phyloP scores from a whole-genome alignment of 2,329 filamentous ascomycete species.

The Fusarium temperatum region DNA sequence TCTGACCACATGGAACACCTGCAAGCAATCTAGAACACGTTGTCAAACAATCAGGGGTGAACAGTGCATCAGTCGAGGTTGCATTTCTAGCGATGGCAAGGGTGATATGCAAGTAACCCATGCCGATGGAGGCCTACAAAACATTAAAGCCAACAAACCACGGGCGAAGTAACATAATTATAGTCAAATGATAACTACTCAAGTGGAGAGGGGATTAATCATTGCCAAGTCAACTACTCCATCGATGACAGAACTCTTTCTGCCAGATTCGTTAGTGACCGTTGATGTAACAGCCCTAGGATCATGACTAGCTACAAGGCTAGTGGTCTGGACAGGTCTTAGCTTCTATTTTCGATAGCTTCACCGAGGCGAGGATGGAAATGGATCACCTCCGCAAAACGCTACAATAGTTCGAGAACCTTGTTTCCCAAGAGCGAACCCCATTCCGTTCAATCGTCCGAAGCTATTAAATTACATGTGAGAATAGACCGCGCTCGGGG shows the following conservation, averaged over 20 bases:
- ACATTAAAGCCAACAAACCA: neutral
- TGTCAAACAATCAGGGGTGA: constrained; percentile 21
- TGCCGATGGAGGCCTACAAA: neutral
- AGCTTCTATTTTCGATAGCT: neutral
- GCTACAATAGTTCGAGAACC: neutral
- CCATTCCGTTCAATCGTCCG: neutral
- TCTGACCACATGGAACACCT: constrained; percentile 15
- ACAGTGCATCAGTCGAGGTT: neutral
- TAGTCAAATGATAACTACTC: neutral
- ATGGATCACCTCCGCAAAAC: neutral
- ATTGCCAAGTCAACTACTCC: neutral
- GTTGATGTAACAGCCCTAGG: neutral
- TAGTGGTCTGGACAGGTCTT: neutral
- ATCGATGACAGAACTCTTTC: neutral
- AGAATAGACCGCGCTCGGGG: neutral
- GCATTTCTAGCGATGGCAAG: neutral
- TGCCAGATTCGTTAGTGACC: neutral
- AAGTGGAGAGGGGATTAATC: neutral
- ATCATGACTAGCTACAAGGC: constrained; percentile 1
- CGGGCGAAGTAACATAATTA: neutral
- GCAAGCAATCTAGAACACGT: constrained; percentile 26
- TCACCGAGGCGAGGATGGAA: neutral
- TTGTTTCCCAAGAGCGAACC: neutral
- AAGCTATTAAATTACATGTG: neutral
- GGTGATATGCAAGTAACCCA: neutral